Percentiles rank a stretch among this genome's conserved stretches.
phyloP scores from a whole-genome alignment of 257 asterid species.

The Solanum tarijense region DNA sequence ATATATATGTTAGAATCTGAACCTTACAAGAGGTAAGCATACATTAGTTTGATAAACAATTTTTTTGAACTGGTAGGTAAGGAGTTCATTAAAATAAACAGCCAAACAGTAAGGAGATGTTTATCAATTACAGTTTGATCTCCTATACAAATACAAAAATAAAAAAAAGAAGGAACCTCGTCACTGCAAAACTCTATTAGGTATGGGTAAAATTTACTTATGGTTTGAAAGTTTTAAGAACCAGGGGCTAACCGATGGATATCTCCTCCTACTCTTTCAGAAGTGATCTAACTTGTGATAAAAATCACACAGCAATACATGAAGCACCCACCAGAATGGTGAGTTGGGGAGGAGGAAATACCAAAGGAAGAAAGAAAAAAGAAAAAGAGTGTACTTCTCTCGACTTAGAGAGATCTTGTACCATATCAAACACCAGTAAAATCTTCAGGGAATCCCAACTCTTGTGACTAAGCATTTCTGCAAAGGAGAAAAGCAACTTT shows the following conservation, averaged over 20 bases:
- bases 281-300: neutral
- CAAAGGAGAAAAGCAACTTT: constrained; percentile 44
- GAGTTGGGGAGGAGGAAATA: neutral
- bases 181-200: neutral
- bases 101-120: neutral
- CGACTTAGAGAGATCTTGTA: constrained; percentile 14
- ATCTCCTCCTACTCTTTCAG: neutral
- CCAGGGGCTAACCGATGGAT: neutral
- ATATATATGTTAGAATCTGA: neutral
- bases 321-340: neutral
- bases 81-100: neutral
- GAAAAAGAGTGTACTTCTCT: constrained; percentile 3
- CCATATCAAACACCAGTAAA: constrained; percentile 19
- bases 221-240: neutral
- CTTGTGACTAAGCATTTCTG: constrained; percentile 43
- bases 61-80: neutral
- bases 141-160: neutral
- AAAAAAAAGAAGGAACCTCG: neutral
- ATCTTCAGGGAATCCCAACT: constrained; percentile 28
- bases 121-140: neutral
- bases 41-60: neutral
- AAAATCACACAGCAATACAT: neutral
- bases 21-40: neutral
- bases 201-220: neutral
- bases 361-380: constrained; percentile 18